Conservation (phyloP, 148 eudicot genomes). For the Rheum nobile region DNA sequence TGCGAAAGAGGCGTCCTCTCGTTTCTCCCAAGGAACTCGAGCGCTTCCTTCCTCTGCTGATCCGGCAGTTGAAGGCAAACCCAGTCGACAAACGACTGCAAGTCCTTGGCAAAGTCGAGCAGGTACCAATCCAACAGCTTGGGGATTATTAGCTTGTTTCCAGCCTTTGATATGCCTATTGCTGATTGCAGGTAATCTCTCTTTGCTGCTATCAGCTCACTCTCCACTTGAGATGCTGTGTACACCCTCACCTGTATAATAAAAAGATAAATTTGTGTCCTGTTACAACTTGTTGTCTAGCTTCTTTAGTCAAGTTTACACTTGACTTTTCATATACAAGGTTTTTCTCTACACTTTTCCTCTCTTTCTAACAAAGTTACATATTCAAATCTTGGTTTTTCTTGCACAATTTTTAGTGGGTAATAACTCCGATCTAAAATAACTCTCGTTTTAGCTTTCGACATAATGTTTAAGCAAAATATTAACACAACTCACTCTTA, state of each 20-base stretch:
- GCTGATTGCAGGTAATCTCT: conserved; percentile 76
- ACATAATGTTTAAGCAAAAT: too few species aligned
- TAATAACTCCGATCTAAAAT: too few species aligned
- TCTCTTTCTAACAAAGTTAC: too few species aligned
- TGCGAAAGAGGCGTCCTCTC: conserved; percentile 34
- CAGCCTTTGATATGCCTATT: conserved; percentile 40
- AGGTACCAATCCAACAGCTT: conserved; percentile 80
- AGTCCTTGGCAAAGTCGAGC: conserved; percentile 78
- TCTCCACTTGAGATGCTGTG: conserved; percentile 69
- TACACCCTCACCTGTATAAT: conserved; percentile 66
- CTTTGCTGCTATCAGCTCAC: conserved; percentile 73
- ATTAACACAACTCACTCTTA: too few species aligned
- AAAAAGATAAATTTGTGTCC: neutral
- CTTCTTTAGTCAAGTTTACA: neutral
- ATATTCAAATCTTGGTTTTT: neutral
- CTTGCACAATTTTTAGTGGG: neutral
- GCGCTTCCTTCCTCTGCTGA: conserved; percentile 38
- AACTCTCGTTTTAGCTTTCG: too few species aligned
- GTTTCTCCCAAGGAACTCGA: conserved; percentile 32
- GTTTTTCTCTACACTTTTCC: too few species aligned
- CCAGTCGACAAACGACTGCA: conserved; percentile 76
- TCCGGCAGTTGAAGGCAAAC: conserved; percentile 74
- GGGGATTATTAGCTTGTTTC: conserved; percentile 48
- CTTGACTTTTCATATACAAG: too few species aligned
- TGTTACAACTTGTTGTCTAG: neutral